Percentiles rank a stretch among this genome's conserved stretches.
phyloP scores from a whole-genome alignment of 352 stramenopile genomes.

The Thraustochytrium sp. region DNA sequence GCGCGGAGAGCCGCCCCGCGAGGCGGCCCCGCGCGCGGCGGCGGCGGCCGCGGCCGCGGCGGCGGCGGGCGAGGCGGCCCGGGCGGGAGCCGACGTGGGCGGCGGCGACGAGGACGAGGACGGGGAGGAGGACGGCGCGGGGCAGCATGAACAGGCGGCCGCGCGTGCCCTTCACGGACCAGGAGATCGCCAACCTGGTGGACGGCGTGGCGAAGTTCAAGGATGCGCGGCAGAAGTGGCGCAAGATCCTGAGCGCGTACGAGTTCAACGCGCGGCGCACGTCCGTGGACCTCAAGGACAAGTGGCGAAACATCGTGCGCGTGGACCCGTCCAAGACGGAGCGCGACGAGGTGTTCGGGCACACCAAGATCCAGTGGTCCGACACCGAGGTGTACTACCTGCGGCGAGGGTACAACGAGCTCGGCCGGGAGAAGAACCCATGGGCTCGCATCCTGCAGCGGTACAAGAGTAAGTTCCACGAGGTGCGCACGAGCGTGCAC shows the following conservation, averaged over 20 bases:
- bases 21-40: no score
- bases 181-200: conserved; percentile 29
- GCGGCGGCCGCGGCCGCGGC: no score
- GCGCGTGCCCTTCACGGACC: conserved; percentile 2
- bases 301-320: conserved; percentile 33
- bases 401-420: neutral
- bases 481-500: conserved; percentile 28
- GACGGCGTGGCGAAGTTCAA: conserved; percentile 35
- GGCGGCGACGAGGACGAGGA: neutral
- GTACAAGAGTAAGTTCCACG: conserved; percentile 31
- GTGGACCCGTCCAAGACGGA: neutral
- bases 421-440: conserved; percentile 17
- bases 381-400: neutral
- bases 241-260: conserved; percentile 26
- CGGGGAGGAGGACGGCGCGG: neutral
- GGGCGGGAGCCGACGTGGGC: neutral
- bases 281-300: conserved; percentile 40
- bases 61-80: no score
- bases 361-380: conserved; percentile 27
- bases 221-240: conserved; percentile 6
- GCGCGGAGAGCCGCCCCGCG: no score
- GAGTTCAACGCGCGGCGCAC: conserved; percentile 25
- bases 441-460: conserved; percentile 9
- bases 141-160: conserved; percentile 8
- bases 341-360: neutral